Base-by-base conservation (phyloP, 495 filamentous ascomycete species). In the Staphylotrichum longicolle region DNA sequence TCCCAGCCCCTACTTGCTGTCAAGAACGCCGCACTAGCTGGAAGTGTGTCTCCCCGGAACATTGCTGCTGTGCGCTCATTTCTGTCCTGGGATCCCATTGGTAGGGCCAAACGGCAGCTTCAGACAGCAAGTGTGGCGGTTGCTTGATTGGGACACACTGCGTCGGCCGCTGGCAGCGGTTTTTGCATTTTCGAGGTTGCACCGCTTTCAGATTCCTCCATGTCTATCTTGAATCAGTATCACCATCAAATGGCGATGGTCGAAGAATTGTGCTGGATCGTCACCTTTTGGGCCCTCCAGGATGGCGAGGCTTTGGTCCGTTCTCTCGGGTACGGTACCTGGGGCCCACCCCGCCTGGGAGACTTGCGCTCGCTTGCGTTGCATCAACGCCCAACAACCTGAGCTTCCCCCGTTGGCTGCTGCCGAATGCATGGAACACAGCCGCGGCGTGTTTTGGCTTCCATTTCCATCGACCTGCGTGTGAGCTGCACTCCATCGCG, bases 391-490 rank as follows among this genome's bases (percentile, higher is more conserved):
- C 55, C 55, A 48, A 57, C 44, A 32, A n/a, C 15, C 14, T 47
- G n/a, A 3, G 30, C 7, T 32, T 8, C 9, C 7, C 15, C 33
- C 20, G 56, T 49, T 50, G 56, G 56, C 44, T 33, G 45, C 2
- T 12, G 15, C 20, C 5, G 34, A 33, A 40, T 33, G 56, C 56
- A 50, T 50, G 35, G 35, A 32, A 57, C 45, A 44, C 45, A 27
- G 33, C 42, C n/a, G 58, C 40, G 40, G 41, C 39, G 12, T n/a
- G 33, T 45, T 10, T 32, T 5, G 42, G 6, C 39, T 54, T 40
- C 58, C 50, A 15, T 40, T 46, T 47, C 20, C 58, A 30, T 54
- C 42, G 41, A 11, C 8, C 6, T 60, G 58, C 58, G 39, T 39
- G 32, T 4, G 7, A 4, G 50, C 30, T 40, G 58, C 41, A 11